Conservation (phyloP, 176 grass and related monocot species). For the Musa troglodytarum region DNA sequence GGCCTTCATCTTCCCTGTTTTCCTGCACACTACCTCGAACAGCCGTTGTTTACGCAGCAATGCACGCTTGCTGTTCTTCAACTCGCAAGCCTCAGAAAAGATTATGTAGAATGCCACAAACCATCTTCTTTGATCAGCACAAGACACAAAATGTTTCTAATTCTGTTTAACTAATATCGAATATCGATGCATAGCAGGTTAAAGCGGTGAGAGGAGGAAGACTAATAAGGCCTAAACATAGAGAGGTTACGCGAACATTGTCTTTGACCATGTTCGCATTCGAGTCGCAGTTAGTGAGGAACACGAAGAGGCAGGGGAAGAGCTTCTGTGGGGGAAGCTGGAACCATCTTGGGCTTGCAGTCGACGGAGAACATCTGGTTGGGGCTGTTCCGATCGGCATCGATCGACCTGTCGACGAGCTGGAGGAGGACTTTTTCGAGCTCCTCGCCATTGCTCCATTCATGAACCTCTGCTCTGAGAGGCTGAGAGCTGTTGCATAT, state of each 20-base stretch:
- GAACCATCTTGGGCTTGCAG: slow-evolving; percentile 48
- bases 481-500: slow-evolving; percentile 36
- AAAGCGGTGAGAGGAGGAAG: neutral
- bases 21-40: no score
- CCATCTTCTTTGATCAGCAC: neutral
- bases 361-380: slow-evolving; percentile 19
- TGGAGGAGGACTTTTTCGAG: slow-evolving; percentile 40
- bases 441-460: slow-evolving; percentile 55
- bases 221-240: neutral
- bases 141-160: neutral
- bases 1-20: no score
- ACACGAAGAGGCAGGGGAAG: slow-evolving; percentile 47
- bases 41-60: no score
- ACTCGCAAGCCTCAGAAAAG: no score
- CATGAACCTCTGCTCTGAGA: slow-evolving; percentile 64
- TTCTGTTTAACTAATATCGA: neutral
- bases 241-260: neutral
- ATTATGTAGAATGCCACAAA: neutral
- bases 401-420: slow-evolving; percentile 34
- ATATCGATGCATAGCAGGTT: neutral
- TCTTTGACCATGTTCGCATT: neutral
- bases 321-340: slow-evolving; percentile 33
- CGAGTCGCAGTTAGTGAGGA: neutral
- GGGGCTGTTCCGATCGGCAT: slow-evolving; percentile 9
- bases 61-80: no score